phyloP scores from a whole-genome alignment of 78 protist species.

The Dictyostelium purpureum region DNA sequence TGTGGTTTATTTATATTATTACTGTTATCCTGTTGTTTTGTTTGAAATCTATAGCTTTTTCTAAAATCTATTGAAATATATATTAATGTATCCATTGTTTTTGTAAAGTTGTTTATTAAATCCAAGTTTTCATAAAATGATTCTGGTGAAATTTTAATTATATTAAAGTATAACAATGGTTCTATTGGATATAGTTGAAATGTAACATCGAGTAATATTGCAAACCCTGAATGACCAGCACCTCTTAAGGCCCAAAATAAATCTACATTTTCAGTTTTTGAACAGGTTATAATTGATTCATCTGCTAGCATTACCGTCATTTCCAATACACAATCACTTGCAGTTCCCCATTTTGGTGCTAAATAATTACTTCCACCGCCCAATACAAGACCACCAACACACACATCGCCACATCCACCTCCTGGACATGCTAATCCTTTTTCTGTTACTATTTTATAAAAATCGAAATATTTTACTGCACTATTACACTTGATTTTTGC shows the following conservation, averaged over 20 bases:
- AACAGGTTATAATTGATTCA: background rate
- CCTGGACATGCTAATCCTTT: slow-evolving; percentile 1
- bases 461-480: background rate
- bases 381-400: background rate
- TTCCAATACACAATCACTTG: background rate
- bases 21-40: background rate
- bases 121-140: background rate
- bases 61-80: slow-evolving; percentile 1
- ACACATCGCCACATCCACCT: slow-evolving; percentile 37
- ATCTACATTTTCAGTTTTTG: background rate
- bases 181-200: background rate
- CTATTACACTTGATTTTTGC: background rate
- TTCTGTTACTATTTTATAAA: background rate
- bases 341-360: background rate
- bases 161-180: background rate
- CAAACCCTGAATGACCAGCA: slow-evolving; percentile 2
- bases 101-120: background rate
- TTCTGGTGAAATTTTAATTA: background rate
- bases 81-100: slow-evolving; percentile 27
- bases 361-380: slow-evolving; percentile 58
- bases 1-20: background rate
- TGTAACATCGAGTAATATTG: background rate
- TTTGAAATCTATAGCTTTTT: background rate
- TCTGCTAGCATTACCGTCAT: background rate
- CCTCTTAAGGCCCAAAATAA: slow-evolving; percentile 27